Evolutionary conservation across 2,329 filamentous ascomycete species (phyloP).

Genomic region (Canariomyces notabilis): DNA sequence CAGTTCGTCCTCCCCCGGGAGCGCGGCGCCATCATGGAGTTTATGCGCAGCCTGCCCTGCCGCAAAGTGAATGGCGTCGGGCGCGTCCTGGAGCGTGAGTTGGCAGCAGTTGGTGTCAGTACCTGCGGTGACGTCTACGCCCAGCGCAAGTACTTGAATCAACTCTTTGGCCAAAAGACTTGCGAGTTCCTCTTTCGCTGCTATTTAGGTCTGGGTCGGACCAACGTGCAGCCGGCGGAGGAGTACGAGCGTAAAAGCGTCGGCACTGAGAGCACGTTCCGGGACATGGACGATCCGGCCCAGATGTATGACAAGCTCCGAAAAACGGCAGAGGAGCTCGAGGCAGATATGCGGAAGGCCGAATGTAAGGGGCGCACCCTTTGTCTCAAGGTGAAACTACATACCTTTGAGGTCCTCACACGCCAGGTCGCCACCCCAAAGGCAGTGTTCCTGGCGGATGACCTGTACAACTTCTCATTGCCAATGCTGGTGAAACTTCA

Average conservation of each 20-base stretch:
- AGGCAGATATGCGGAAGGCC: conserved; percentile 74
- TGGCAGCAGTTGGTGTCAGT: conserved; percentile 80
- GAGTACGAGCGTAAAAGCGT: conserved; percentile 86
- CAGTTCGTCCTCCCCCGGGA: conserved; percentile 75
- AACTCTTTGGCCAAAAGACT: conserved; percentile 86
- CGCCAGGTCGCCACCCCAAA: conserved; percentile 72
- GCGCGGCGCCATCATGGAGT: conserved; percentile 69
- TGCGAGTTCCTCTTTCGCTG: conserved; percentile 81
- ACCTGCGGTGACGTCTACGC: conserved; percentile 84
- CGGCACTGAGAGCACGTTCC: conserved; percentile 88
- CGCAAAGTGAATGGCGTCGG: conserved; percentile 95
- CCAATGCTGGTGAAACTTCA: conserved; percentile 82
- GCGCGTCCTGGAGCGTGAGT: conserved; percentile 84
- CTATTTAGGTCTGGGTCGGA: conserved; percentile 81
- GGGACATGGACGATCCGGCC: conserved; percentile 64
- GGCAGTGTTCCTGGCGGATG: conserved; percentile 67
- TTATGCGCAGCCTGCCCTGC: conserved; percentile 78
- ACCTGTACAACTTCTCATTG: conserved; percentile 74
- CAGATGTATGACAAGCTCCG: conserved; percentile 72
- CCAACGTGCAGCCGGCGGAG: conserved; percentile 77
- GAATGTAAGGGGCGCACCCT: conserved; percentile 87
- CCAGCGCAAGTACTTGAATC: conserved; percentile 66
- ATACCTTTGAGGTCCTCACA: conserved; percentile 88
- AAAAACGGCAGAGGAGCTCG: conserved; percentile 77
- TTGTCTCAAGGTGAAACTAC: conserved; percentile 86